Base-by-base conservation (phyloP, 345 rosid genomes). In the Linum lewisii region DNA sequence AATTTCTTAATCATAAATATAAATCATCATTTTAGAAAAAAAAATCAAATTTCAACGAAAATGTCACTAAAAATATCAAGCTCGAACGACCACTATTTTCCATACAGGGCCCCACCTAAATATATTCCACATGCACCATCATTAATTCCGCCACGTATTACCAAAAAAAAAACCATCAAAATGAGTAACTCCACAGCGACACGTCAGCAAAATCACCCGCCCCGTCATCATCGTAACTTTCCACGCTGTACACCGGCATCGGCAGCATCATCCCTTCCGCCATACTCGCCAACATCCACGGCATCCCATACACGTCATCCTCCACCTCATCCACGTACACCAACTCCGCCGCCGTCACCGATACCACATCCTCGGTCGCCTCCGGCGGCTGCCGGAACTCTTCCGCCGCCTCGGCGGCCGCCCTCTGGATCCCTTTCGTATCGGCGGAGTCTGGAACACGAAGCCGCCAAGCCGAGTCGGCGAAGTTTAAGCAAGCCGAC, bases 181-280 rank as follows among this genome's bases (percentile, higher is more conserved):
- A 50, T 1, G 73, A 78, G 58, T 65, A 79, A 53, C 77, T 85
- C 98, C 96, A 91, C 3, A 87, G 57, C 22, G 84, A 63, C 73
- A 78, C 70, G 67, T 78, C 87, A 54, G 42, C 77, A 29, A 29
- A 29, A 29, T 29, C 34, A 3, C 34, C 34, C 34, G 5, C 34
- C 34, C 0, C 34, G 7, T 29, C 34, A 29, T 29, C 34, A 8
- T 29, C 34, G 5, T 14, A 65, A 19, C 73, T 78, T 18, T 57
- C 21, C 54, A 75, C 79, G 15, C 77, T 73, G 6, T 52, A 69
- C 21, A 22, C 77, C 34, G 88, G 92, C 15, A 92, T 92, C 1
- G 96, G 80, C 80, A 91, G 55, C 42, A 88, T 67, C 98, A 88
- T 80, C 38, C 76, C 95, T 50, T 80, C 84, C 1, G 92, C 98